Base-by-base conservation (phyloP, 352 stramenopile species). In the Phytophthora pisi region DNA sequence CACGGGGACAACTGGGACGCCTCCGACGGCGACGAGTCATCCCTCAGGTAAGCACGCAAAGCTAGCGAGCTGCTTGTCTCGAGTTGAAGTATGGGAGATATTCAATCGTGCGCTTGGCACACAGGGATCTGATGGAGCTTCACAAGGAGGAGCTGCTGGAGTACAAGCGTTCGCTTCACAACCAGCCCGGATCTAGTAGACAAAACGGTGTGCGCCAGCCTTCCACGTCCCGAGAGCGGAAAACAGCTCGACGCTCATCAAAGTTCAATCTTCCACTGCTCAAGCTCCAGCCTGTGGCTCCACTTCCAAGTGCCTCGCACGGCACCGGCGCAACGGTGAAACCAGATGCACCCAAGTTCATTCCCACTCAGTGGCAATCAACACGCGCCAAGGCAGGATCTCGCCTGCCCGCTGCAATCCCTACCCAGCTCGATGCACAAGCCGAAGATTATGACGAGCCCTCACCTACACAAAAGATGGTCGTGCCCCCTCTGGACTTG, bases 71-170 rank as follows among this genome's bases (percentile, higher is more conserved):
- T 36, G 0, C 38, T 34, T 23, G 6, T 26, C 3, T 10, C 57
- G 24, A 36, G 18, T 5, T 49, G n/a, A 36, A 8, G 20, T 15
- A 31, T 40, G 23, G 13, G 15, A 50, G 28, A 5, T 5, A 3
- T 18, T 68, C 11, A 43, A 8, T n/a, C 42, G 52, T 20, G 9
- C 3, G 34, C 30, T 23, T 43, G 5, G 11, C 26, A 2, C 7
- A 7, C 64, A 88, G 77, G 51, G 81, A 90, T 34, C 65, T 90
- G 8, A 92, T 91, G 79, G 81, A 90, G 60, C 47, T 82, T 5
- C 79, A 91, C 64, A 92, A 92, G 42, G 78, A 91, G 3, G 83
- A 95, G 52, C 67, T 95, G 16, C 70, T 92, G 0, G 81, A 85
- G 36, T 79, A 84, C 52, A 91, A 89, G 57, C 67, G 67, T 1